Percentiles rank a stretch among this genome's conserved stretches.
Conservation (phyloP, 768 basidiomycete species). For the Tulasnella sp. region DNA sequence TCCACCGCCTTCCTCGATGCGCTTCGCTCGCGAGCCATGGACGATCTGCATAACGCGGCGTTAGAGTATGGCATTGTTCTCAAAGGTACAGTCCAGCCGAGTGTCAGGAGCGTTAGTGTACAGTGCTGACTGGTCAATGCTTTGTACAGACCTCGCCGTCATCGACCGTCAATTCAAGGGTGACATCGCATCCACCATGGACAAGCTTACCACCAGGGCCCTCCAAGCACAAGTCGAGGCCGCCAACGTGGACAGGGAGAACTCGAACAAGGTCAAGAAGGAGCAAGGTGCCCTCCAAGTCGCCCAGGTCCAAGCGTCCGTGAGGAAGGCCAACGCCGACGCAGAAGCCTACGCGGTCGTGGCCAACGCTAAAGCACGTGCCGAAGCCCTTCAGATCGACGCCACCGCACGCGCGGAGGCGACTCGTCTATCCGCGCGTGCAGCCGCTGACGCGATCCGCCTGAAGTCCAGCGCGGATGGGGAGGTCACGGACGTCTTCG, state of each 20-base stretch:
- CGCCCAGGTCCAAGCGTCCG: constrained; percentile 61
- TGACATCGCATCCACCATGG: constrained; percentile 76
- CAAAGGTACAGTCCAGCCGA: too few species aligned
- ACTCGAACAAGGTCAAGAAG: constrained; percentile 78
- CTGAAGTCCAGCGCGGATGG: constrained; percentile 60
- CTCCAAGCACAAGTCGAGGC: constrained; percentile 82
- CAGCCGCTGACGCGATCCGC: constrained; percentile 20
- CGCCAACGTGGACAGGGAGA: constrained; percentile 77
- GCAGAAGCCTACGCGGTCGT: constrained; percentile 64
- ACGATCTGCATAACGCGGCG: constrained; percentile 72
- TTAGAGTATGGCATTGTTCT: constrained; percentile 74
- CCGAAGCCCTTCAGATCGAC: constrained; percentile 52
- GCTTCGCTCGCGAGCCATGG: constrained; percentile 71
- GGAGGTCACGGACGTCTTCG: constrained; percentile 49
- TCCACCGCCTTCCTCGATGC: constrained; percentile 76
- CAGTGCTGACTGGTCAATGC: not conserved
- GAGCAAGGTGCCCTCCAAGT: constrained; percentile 71
- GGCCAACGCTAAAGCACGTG: constrained; percentile 62
- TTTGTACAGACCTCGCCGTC: constrained; percentile 54
- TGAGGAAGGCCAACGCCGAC: constrained; percentile 57
- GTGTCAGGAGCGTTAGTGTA: constrained; percentile 62
- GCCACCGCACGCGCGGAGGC: constrained; percentile 71
- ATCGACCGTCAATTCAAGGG: constrained; percentile 85
- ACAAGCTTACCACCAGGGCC: constrained; percentile 72
- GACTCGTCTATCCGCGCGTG: constrained; percentile 37